These are phyloP conservation scores for Blepharisma japonicum DNA, from an alignment of 73 alveolate species.

Conservation along the genomic window DNA sequence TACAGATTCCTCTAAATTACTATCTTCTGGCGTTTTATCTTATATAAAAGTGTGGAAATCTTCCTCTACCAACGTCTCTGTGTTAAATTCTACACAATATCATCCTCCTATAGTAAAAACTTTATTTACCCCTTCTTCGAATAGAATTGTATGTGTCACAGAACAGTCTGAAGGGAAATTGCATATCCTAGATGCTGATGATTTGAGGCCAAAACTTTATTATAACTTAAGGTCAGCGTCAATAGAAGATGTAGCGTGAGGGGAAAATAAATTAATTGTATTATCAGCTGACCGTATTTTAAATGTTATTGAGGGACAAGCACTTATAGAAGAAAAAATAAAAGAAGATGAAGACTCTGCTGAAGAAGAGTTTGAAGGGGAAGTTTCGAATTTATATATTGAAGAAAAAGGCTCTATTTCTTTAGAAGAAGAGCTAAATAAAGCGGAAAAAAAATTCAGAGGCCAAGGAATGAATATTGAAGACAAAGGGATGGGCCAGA, in stretches of 20 bases:
- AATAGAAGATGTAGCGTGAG: neutral
- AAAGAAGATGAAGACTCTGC: neutral
- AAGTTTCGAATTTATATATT: neutral
- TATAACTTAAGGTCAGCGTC: neutral
- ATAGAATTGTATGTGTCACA: neutral
- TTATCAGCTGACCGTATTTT: neutral
- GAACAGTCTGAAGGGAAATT: slow-evolving; percentile 15
- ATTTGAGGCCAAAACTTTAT: neutral
- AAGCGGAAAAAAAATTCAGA: neutral
- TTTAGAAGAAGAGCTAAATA: slow-evolving; percentile 11
- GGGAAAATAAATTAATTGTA: neutral
- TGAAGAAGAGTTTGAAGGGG: neutral
- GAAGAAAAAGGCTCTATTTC: neutral
- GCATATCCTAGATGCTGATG: neutral
- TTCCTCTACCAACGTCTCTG: neutral
- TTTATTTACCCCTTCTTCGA: slow-evolving; percentile 7
- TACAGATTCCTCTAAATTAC: neutral
- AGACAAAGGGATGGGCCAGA: slow-evolving; percentile 11
- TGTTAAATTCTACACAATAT: neutral
- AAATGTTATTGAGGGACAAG: neutral
- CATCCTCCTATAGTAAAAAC: neutral
- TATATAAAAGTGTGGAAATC: slow-evolving; percentile 8
- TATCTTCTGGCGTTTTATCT: neutral
- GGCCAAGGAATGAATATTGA: slow-evolving; percentile 6
- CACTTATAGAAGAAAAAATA: neutral